phyloP scores from a whole-genome alignment of 176 grass and related monocot genomes.

The Oryza longistaminata region DNA sequence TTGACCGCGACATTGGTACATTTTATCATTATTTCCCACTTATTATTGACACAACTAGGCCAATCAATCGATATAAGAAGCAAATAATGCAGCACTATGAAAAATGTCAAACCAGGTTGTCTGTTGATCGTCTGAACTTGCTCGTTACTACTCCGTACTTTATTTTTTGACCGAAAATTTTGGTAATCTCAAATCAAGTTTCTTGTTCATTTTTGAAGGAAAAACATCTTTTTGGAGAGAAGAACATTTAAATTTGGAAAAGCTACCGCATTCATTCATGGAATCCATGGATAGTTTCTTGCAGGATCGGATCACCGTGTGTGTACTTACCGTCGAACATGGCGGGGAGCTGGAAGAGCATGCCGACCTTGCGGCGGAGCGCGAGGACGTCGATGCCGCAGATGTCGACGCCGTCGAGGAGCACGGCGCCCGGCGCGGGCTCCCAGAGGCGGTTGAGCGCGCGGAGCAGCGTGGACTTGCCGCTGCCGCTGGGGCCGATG shows the following conservation, averaged over 20 bases:
- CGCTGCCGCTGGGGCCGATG: conserved; percentile 98
- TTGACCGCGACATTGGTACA: background rate
- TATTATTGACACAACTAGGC: background rate
- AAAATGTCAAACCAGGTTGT: background rate
- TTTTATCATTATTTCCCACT: background rate
- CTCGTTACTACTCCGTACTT: no score
- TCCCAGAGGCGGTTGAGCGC: conserved; percentile 96
- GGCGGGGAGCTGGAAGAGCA: conserved; percentile 96
- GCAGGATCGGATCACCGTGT: background rate
- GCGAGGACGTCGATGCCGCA: conserved; percentile 71
- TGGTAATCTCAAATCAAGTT: background rate
- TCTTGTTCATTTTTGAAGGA: background rate
- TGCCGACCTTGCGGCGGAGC: conserved; percentile 86
- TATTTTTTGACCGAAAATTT: background rate
- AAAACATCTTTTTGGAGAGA: background rate
- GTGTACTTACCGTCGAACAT: conserved; percentile 79
- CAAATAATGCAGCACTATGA: background rate
- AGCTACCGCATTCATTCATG: background rate
- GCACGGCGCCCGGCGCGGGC: conserved; percentile 55
- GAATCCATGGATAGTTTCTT: no score
- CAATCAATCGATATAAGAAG: background rate
- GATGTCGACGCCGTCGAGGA: conserved; percentile 85
- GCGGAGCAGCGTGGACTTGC: conserved; percentile 94
- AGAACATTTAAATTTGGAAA: background rate
- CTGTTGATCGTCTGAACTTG: background rate